Conservation (phyloP, 2,329 filamentous ascomycete species). For the Nemania sp. region DNA sequence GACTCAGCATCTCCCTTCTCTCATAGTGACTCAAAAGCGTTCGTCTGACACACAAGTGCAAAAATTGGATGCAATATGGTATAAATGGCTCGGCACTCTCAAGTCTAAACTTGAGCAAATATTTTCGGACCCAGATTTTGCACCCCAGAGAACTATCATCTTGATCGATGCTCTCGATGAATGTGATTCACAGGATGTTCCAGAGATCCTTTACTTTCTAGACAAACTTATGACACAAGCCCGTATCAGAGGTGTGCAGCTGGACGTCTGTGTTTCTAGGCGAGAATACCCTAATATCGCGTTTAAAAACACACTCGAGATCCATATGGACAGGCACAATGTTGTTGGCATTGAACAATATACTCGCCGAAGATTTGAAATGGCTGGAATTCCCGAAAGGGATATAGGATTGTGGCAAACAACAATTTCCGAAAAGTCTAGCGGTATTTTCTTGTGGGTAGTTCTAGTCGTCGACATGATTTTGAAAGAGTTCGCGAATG, state of each 20-base stretch:
- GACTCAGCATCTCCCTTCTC: not conserved
- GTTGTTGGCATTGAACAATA: not conserved
- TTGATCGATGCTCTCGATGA: constrained; percentile 2
- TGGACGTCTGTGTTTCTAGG: constrained; percentile 1
- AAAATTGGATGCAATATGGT: not conserved
- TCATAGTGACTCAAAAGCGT: not conserved
- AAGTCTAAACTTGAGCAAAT: not conserved
- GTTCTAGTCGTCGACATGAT: not conserved
- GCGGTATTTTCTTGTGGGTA: not conserved
- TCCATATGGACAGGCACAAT: not conserved
- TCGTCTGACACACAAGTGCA: not conserved
- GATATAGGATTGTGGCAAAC: not conserved
- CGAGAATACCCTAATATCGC: not conserved
- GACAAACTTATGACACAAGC: not conserved
- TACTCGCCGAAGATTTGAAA: not conserved
- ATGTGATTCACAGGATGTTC: not conserved
- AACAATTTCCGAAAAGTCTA: not conserved
- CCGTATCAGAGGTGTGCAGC: not conserved
- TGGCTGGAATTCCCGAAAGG: not conserved
- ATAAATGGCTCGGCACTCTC: not conserved
- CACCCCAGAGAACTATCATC: not conserved
- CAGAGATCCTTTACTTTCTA: not conserved
- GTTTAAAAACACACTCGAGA: not conserved
- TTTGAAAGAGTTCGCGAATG: not conserved
- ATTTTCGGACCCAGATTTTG: not conserved